phyloP scores from a whole-genome alignment of 2,329 filamentous ascomycete genomes.

The Sporothrix humicola region DNA sequence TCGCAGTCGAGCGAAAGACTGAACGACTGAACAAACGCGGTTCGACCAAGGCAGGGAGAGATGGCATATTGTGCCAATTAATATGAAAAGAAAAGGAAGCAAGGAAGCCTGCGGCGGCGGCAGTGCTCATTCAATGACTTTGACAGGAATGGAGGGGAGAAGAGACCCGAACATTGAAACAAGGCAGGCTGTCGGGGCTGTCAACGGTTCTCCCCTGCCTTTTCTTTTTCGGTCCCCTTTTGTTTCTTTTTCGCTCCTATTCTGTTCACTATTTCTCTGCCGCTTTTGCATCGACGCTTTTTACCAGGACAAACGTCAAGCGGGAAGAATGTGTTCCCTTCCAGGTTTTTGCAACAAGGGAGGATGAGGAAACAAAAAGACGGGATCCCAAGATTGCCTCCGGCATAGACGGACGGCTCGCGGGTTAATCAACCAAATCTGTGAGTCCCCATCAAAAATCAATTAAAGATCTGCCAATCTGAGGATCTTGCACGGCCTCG shows the following conservation, averaged over 20 bases:
- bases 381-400: slow-evolving; percentile 7
- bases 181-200: neutral
- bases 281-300: neutral
- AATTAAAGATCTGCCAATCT: slow-evolving; percentile 14
- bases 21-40: too few species aligned
- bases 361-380: slow-evolving; percentile 2
- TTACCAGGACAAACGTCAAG: neutral
- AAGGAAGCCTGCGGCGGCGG: neutral
- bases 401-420: slow-evolving; percentile 5
- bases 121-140: neutral
- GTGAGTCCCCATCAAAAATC: neutral
- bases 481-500: neutral
- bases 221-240: neutral
- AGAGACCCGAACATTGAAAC: neutral
- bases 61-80: neutral
- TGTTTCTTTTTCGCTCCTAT: neutral
- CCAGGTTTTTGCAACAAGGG: slow-evolving; percentile 1
- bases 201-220: slow-evolving; percentile 2
- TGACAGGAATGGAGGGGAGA: slow-evolving; percentile 13
- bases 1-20: neutral
- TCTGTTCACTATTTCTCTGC: neutral
- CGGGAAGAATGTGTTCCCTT: neutral
- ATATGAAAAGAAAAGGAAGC: neutral
- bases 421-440: neutral
- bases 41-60: slow-evolving; percentile 4